These are phyloP conservation scores for Thuja plicata DNA, from an alignment of 83 land plant species.

Conservation along the genomic window DNA sequence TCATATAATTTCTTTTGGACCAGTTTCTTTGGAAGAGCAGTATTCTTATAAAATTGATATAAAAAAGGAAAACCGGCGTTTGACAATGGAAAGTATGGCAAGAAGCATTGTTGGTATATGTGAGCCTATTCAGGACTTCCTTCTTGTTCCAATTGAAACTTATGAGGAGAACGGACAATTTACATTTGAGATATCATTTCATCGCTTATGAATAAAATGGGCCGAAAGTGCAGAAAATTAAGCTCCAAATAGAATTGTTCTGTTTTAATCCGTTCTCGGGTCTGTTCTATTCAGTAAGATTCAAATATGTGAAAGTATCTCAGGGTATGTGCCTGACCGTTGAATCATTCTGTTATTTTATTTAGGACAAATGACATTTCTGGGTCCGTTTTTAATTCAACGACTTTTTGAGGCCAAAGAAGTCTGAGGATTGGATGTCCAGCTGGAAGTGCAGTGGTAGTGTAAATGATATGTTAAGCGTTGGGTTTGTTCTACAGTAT, in stretches of 20 bases:
- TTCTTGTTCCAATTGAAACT: conserved; percentile 30
- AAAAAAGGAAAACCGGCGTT: conserved; percentile 21
- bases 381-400: background rate
- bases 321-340: background rate
- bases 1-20: conserved; percentile 26
- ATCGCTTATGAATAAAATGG: background rate
- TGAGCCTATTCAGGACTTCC: conserved; percentile 18
- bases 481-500: background rate
- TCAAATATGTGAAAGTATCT: background rate
- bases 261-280: background rate
- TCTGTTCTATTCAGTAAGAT: background rate
- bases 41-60: conserved; percentile 32
- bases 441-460: background rate
- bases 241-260: background rate
- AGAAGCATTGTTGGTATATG: conserved; percentile 14
- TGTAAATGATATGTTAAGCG: background rate
- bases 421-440: background rate
- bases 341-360: background rate
- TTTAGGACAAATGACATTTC: background rate
- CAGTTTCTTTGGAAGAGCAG: conserved; percentile 12
- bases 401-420: background rate
- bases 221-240: background rate
- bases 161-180: conserved; percentile 15
- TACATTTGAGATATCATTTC: conserved; percentile 23
- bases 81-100: conserved; percentile 30